A percentile compares a stretch with the other conserved stretches of the same genome.
Evolutionary conservation across 2,329 filamentous ascomycete genomes (phyloP).

Genomic region (Akanthomyces lecanii): DNA sequence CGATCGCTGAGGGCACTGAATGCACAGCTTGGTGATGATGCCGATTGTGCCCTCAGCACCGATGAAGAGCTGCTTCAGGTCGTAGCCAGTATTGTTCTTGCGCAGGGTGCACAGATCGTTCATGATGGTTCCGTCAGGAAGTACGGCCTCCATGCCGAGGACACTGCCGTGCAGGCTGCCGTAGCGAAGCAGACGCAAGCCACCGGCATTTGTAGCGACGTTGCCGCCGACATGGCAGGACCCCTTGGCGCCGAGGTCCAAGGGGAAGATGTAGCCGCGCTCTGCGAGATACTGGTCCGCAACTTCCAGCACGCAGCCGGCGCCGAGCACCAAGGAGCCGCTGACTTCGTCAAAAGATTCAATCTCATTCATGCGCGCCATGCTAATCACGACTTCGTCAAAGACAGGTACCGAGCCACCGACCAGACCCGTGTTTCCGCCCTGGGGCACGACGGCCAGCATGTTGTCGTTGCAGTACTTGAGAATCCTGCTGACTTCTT

Average conservation of each 20-base stretch:
- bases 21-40: conserved; percentile 84
- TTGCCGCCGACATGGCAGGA: conserved; percentile 97
- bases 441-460: conserved; percentile 92
- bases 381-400: conserved; percentile 94
- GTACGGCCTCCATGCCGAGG: conserved; percentile 85
- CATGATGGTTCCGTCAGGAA: conserved; percentile 88
- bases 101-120: conserved; percentile 83
- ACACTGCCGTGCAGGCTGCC: conserved; percentile 92
- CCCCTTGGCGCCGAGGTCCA: conserved; percentile 96
- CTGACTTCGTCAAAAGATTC: conserved; percentile 90
- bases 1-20: conserved; percentile 83
- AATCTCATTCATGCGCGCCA: conserved; percentile 85
- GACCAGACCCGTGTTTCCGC: conserved; percentile 93
- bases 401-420: conserved; percentile 96
- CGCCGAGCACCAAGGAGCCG: conserved; percentile 84
- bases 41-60: conserved; percentile 93
- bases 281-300: conserved; percentile 83
- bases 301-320: conserved; percentile 84
- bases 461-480: conserved; percentile 92
- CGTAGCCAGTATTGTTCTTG: conserved; percentile 99
- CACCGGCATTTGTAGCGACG: conserved; percentile 91
- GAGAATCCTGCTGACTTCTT: conserved; percentile 85
- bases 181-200: conserved; percentile 83
- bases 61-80: conserved; percentile 94
- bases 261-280: conserved; percentile 82